phyloP scores from a whole-genome alignment of 192 early-diverging fungal species.

The Podila clonocystis region DNA sequence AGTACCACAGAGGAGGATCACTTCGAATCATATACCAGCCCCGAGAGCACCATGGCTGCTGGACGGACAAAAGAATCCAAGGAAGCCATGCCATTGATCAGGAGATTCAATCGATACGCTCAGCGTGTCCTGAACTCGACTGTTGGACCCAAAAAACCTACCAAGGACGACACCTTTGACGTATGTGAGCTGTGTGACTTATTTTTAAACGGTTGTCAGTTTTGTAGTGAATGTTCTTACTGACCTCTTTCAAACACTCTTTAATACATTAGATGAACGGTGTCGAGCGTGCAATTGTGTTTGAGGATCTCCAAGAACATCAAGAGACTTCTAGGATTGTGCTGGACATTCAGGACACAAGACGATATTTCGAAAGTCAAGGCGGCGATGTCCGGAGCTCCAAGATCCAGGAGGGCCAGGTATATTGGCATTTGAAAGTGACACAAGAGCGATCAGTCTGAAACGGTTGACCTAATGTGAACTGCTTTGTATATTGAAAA shows the following conservation, averaged over 20 bases:
- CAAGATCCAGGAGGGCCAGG: constrained; percentile 29
- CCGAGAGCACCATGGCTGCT: constrained; percentile 36
- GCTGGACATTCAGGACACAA: constrained; percentile 80
- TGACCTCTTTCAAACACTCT: neutral
- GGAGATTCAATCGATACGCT: constrained; percentile 91
- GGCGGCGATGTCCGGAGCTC: constrained; percentile 39
- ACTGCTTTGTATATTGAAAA: neutral
- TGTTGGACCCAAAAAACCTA: constrained; percentile 23
- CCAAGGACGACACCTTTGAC: constrained; percentile 20
- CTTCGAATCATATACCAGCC: constrained; percentile 55
- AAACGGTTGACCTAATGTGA: neutral
- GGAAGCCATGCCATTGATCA: constrained; percentile 81
- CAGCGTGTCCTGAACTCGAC: constrained; percentile 76
- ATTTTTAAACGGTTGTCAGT: neutral
- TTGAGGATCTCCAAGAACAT: constrained; percentile 74
- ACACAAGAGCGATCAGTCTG: neutral
- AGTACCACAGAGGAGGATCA: constrained; percentile 85
- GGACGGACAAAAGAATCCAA: constrained; percentile 40
- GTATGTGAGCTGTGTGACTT: constrained; percentile 3
- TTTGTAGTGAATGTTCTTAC: neutral
- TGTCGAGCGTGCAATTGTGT: constrained; percentile 66
- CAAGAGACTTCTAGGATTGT: constrained; percentile 57
- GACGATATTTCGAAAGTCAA: constrained; percentile 82
- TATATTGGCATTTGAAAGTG: constrained; percentile 1
- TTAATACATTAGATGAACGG: constrained; percentile 50